Base-by-base conservation (phyloP, 1,139 yeast genomes). In the Candida sanyaensis region DNA sequence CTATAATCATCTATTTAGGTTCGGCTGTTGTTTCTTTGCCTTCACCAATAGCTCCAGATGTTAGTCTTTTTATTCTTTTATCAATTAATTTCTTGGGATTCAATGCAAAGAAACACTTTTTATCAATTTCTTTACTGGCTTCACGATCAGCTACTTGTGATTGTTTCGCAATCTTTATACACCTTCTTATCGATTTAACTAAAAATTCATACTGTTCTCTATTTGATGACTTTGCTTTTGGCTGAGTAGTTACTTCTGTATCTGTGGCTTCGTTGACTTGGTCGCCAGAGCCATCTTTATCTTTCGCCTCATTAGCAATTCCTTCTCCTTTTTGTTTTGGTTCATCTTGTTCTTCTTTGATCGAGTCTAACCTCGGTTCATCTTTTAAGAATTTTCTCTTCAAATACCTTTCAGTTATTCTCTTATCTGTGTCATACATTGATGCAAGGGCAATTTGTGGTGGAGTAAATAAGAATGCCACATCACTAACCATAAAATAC, bases 381-480 rank as follows among this genome's bases (percentile, higher is more conserved):
- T 51, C 46, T 27, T 44, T 50, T n/a, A 70, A 58, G 75, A 83
- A 73, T 63, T 87, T 87, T 57, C 75, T 69, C 48, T 77, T 77
- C 54, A 92, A 67, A 64, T 93, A 93, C 54, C 80, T 73, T 49
- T 79, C 81, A 1, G 88, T 80, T 28, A 88, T 66, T n/a, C 77
- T 79, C 54, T 76, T 81, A 63, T 91, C 88, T 23, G 78, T 80
- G 44, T 77, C 77, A 65, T 85, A 81, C 65, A 92, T 75, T 6
- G 95, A 90, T 0, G 97, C 96, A 48, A 93, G 71, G 0, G 98
- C 97, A 34, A 93, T 88, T 59, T 93, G 99, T 1, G 99, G 97
- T 2, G 99, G 99, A 0, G 98, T 85, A 64, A 73, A 93, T 31
- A 84, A 70, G 58, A 90, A 92, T 12, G 78, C 72, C 3, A 81